Conservation (phyloP, 768 basidiomycete species). For the Xerocomellus intermedius region DNA sequence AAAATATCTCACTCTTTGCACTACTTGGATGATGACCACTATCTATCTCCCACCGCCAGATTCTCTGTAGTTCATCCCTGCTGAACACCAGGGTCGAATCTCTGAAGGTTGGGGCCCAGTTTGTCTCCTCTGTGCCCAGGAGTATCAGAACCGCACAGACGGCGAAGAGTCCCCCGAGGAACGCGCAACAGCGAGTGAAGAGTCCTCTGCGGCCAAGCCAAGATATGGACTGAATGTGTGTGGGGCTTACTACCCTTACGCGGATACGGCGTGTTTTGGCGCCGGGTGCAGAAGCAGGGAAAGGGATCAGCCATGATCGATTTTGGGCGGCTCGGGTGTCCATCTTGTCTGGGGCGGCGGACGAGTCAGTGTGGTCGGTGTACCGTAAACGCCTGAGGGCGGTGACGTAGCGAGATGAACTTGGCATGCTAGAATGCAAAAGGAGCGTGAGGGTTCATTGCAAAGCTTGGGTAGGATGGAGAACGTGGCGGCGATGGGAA, state of each 20-base stretch:
- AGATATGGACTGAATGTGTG: conserved; percentile 37
- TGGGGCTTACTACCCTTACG: conserved; percentile 53
- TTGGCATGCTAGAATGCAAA: background rate
- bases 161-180: conserved; percentile 50
- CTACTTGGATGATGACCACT: conserved; percentile 87
- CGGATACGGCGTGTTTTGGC: conserved; percentile 56
- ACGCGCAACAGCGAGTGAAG: conserved; percentile 50
- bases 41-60: conserved; percentile 93
- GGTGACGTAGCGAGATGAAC: conserved; percentile 3
- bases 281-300: conserved; percentile 54
- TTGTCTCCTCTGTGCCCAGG: conserved; percentile 43
- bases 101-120: conserved; percentile 35
- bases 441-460: background rate
- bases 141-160: conserved; percentile 43
- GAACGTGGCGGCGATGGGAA: background rate
- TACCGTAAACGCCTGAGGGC: conserved; percentile 8
- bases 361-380: conserved; percentile 20
- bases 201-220: conserved; percentile 55
- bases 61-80: conserved; percentile 70
- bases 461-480: background rate
- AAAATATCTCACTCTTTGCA: conserved; percentile 53
- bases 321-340: conserved; percentile 8
- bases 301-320: conserved; percentile 50
- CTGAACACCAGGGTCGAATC: conserved; percentile 70
- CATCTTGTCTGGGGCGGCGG: conserved; percentile 41